phyloP scores from a whole-genome alignment of 2,329 filamentous ascomycete genomes.

The Botrytis byssoidea region DNA sequence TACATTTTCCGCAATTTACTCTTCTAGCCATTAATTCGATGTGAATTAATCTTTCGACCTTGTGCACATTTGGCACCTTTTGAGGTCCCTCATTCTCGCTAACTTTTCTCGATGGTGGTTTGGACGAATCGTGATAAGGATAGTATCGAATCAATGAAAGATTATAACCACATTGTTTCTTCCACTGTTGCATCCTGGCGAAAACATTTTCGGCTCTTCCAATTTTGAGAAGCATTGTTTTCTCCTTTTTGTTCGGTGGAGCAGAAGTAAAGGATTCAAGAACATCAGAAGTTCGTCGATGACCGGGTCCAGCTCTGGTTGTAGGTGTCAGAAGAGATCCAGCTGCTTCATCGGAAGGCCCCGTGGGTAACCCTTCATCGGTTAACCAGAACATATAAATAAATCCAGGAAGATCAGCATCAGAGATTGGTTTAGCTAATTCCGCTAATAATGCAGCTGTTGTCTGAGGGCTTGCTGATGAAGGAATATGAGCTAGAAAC shows the following conservation, averaged over 20 bases:
- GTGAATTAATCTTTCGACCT: constrained; percentile 87
- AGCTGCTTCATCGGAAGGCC: constrained; percentile 57
- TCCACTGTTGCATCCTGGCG: constrained; percentile 88
- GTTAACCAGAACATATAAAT: constrained; percentile 99
- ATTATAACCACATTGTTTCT: constrained; percentile 85
- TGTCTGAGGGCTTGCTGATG: constrained; percentile 62
- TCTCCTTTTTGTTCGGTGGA: constrained; percentile 39
- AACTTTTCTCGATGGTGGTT: not conserved
- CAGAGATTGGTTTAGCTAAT: constrained; percentile 71
- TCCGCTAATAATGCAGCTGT: constrained; percentile 72
- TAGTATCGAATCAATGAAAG: constrained; percentile 89
- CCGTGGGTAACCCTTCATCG: constrained; percentile 55
- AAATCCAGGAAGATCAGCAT: constrained; percentile 78
- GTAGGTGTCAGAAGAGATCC: constrained; percentile 58
- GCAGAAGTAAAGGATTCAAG: constrained; percentile 50
- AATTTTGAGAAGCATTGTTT: constrained; percentile 68
- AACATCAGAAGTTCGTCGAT: constrained; percentile 54
- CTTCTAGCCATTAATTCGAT: constrained; percentile 69
- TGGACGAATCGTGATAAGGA: constrained; percentile 59
- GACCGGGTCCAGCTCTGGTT: constrained; percentile 39
- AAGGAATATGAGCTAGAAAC: constrained; percentile 68
- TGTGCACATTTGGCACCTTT: constrained; percentile 81
- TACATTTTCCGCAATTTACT: constrained; percentile 62
- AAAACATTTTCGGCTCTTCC: constrained; percentile 78
- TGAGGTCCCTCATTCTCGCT: constrained; percentile 46